A percentile compares a stretch with the other conserved stretches of the same genome.
Evolutionary conservation across 306 rosid species (phyloP).

Genomic region (Alnus glutinosa): DNA sequence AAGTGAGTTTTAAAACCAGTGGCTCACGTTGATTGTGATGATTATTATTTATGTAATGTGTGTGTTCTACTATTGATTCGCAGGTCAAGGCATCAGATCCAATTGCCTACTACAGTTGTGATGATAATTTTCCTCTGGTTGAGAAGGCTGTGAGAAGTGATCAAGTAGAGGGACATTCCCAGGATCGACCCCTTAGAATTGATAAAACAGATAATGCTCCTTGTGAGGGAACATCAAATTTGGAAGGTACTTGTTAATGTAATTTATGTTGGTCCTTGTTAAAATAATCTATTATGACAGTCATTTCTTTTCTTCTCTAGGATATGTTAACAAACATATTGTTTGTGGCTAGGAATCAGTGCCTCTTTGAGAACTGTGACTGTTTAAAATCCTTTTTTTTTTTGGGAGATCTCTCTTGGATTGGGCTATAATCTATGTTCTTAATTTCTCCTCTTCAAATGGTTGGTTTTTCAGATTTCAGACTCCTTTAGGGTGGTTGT

Average conservation of each 20-base stretch:
- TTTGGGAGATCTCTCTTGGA: too few relatives aligned
- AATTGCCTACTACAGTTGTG: conserved; percentile 75
- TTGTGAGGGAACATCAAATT: conserved; percentile 34
- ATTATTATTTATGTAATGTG: conserved; percentile 4
- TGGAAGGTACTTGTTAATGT: conserved; percentile 55
- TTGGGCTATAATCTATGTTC: too few relatives aligned
- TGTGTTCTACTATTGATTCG: conserved; percentile 20
- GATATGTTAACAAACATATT: not conserved
- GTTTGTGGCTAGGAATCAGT: too few relatives aligned
- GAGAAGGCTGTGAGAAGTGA: conserved; percentile 38
- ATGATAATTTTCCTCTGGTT: conserved; percentile 51
- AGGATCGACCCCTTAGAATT: conserved; percentile 34
- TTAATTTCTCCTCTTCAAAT: too few relatives aligned
- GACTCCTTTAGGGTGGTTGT: too few relatives aligned
- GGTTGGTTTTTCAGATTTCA: too few relatives aligned
- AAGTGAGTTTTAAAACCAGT: conserved; percentile 51
- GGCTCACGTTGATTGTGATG: not conserved
- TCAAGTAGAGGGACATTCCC: conserved; percentile 29
- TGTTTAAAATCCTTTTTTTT: too few relatives aligned
- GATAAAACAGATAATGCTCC: conserved; percentile 29
- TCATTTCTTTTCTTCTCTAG: conserved; percentile 21
- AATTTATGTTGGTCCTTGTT: conserved; percentile 47
- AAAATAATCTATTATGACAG: conserved; percentile 12
- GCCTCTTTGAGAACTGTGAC: too few relatives aligned
- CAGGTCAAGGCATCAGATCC: conserved; percentile 57